Evolutionary conservation across 768 basidiomycete genomes (phyloP).

Genomic region (Russula dissimulans): DNA sequence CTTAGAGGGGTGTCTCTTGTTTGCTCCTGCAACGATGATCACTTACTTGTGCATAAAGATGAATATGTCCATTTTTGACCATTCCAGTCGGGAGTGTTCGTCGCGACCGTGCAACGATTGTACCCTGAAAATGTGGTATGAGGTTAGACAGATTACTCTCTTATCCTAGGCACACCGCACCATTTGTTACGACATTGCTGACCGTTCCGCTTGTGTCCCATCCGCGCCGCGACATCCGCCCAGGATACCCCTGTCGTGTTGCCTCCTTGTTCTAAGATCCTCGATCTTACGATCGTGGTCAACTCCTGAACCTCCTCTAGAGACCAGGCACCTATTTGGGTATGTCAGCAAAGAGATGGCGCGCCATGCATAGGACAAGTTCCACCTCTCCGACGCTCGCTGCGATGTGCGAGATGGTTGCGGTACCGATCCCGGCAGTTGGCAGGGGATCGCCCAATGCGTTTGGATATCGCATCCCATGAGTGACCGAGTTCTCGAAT

Average conservation of each 20-base stretch:
- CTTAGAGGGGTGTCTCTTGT: too few species aligned
- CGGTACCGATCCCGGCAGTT: slow-evolving; percentile 8
- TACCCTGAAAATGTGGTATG: not conserved
- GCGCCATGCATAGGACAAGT: not conserved
- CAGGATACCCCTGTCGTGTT: not conserved
- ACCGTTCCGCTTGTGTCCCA: slow-evolving; percentile 7
- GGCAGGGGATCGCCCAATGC: not conserved
- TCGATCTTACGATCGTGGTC: not conserved
- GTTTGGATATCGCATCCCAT: not conserved
- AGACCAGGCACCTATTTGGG: not conserved
- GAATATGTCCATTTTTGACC: not conserved
- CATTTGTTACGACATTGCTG: slow-evolving; percentile 8
- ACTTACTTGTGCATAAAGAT: slow-evolving; percentile 12
- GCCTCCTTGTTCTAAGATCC: not conserved
- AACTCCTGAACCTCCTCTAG: not conserved
- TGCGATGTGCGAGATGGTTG: not conserved
- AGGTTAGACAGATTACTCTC: too few species aligned
- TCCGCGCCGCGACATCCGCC: not conserved
- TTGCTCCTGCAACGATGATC: not conserved
- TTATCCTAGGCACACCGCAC: not conserved
- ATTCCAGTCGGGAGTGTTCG: not conserved
- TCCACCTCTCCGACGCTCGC: not conserved
- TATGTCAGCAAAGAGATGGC: not conserved
- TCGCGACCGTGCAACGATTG: slow-evolving; percentile 10
- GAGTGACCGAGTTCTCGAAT: slow-evolving; percentile 1